Evolutionary conservation across 208 protist species (phyloP), one percentile per base, ranked within the genome.

Genomic region (Herpetomonas samuelpessoai): DNA sequence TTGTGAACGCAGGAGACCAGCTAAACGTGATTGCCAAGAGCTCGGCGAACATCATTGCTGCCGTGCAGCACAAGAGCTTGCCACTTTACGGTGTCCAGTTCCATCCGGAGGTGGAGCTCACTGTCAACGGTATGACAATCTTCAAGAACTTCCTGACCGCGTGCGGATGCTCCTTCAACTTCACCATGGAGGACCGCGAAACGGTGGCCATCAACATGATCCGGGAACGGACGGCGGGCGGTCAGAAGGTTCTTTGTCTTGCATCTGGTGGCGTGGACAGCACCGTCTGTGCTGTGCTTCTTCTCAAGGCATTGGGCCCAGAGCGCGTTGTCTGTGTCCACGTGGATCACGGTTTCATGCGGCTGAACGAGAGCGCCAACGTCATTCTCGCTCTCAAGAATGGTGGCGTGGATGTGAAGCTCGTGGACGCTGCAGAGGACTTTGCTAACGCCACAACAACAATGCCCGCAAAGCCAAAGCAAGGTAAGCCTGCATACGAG

Each of bases 301-400:
- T 99, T 2, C 57, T 89, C 21, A 97, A 98, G 74, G 97, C 97
- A 3, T 48, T 99, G 16, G 96, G 96, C 4, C 76, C 91, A 3
- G 91, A 98, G 48, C 78, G 92, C 16, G 88, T 99, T 9, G 67
- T 95, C n/a, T 97, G 95, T 41, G 64, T 99, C n/a, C 97, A 99
- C 75, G 94, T 99, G 44, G 97, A 99, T 68, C 97, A 99, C 74
- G 98, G 98, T 22, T 98, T 99, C 70, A 98, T 99, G 97, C 83
- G 98, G 18, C 71, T 88, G 45, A 39, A 94, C 25, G 98, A 99
- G 68, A 96, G 84, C 48, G 64, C 53, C 49, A 56, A 92, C 44
- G 86, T 94, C n/a, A 65, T 93, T 6, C 72, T 71, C 2, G 96
- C 94, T 7, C 78, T 98, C 3, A 31, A 57, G 26, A 76, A 54